Evolutionary conservation across 768 basidiomycete species (phyloP), one percentile per base, ranked within the genome.

Genomic region (Leccinum aurantiacum): DNA sequence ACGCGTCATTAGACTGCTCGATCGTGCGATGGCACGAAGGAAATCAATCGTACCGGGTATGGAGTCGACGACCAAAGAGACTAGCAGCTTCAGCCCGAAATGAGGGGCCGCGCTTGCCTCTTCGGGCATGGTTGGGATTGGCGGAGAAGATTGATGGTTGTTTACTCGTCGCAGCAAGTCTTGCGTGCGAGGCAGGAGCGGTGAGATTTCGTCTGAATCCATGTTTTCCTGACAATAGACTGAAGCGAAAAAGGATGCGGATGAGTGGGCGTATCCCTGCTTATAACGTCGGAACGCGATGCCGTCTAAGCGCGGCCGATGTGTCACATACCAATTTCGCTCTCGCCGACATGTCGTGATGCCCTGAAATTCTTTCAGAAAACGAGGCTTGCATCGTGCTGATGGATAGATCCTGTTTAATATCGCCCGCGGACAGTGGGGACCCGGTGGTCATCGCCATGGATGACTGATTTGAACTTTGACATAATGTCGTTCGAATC

Each of bases 401-500:
- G 69, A 68, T 71, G 61, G 15, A 11, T 14, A 27, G 56, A 51
- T 49, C 49, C 25, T 17, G n/a, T 48, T 60, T 58, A n/a, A 56
- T 46, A 29, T 51, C 47, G 51, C 31, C 47, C 31, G 50, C 38
- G 38, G 25, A 14, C 33, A 35, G 11, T 1, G 13, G 33, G 33
- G 33, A 5, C 33, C 13, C 33, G 33, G 33, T 35, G 33, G 33
- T 35, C 33, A 35, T n/a, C 33, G 33, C 33, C 13, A 35, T 35
- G 33, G 31, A 35, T 13, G 0, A 0, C 33, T 35, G 17, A 29
- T 60, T 60, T 58, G 54, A 57, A 46, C 56, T n/a, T 29, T 57
- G 49, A 58, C 33, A 50, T 33, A 95, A 79, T 1, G 90, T 90
- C 15, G 92, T 93, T 48, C 91, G 81, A 63, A 95, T 92, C 51